phyloP scores from a whole-genome alignment of 1,284 basidiomycete species.

The Cryptococcus maquisensis region DNA sequence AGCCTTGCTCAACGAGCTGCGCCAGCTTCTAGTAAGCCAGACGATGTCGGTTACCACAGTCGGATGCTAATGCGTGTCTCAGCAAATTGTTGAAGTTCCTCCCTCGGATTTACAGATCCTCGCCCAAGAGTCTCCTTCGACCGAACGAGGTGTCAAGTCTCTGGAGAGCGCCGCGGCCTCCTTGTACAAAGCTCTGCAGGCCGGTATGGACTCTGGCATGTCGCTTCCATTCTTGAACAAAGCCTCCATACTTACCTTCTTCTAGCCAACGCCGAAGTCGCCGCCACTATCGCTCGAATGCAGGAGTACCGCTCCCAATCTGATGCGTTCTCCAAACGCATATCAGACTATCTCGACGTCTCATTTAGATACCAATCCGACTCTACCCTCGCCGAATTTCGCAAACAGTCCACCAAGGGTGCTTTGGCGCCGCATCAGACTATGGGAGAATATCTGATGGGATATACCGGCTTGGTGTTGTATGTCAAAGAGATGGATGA shows the following conservation, averaged over 20 bases:
- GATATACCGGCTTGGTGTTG: constrained; percentile 83
- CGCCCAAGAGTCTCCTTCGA: constrained; percentile 80
- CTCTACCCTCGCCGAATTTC: constrained; percentile 37
- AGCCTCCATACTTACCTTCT: neutral
- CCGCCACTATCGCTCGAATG: constrained; percentile 85
- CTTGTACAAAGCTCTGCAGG: constrained; percentile 92
- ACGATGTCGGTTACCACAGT: neutral
- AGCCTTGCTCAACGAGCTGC: constrained; percentile 71
- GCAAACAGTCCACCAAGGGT: constrained; percentile 28
- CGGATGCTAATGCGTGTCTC: constrained; percentile 4
- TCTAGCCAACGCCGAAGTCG: constrained; percentile 66
- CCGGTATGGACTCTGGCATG: constrained; percentile 77
- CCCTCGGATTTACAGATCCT: constrained; percentile 68
- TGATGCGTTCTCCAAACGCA: constrained; percentile 81
- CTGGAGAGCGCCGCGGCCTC: constrained; percentile 79
- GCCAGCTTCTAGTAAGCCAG: constrained; percentile 69
- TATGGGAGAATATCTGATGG: constrained; percentile 76
- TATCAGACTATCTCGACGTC: constrained; percentile 82
- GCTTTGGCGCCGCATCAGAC: constrained; percentile 61
- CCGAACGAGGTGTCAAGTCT: constrained; percentile 65
- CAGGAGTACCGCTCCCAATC: constrained; percentile 85
- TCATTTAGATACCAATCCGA: constrained; percentile 78
- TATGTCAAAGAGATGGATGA: constrained; percentile 97
- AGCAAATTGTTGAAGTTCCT: constrained; percentile 93
- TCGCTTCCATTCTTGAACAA: neutral